phyloP scores from a whole-genome alignment of 768 basidiomycete genomes.

The Tephrocybe sp. region DNA sequence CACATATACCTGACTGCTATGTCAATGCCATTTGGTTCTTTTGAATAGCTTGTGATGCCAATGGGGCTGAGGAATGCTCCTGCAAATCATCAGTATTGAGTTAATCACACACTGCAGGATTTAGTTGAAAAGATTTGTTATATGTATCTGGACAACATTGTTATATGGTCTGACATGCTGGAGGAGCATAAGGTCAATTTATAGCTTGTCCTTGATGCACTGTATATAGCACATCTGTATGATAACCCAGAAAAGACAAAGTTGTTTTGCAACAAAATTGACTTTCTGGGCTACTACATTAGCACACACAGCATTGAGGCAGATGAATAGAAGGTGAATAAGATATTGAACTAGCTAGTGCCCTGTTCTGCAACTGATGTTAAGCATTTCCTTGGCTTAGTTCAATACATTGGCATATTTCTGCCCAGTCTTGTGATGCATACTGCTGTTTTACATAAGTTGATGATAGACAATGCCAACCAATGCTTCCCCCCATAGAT shows the following conservation, averaged over 20 bases:
- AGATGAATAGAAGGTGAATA: background rate
- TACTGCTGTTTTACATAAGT: background rate
- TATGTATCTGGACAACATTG: conserved; percentile 44
- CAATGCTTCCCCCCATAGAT: too few relatives aligned
- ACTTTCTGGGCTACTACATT: conserved; percentile 1
- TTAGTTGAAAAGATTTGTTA: conserved; percentile 40
- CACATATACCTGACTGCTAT: conserved; percentile 32
- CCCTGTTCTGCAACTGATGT: background rate
- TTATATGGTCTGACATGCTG: conserved; percentile 38
- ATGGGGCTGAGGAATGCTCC: conserved; percentile 34
- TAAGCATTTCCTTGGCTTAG: background rate
- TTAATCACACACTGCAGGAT: conserved; percentile 28
- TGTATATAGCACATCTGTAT: background rate
- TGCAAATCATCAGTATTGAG: conserved; percentile 29
- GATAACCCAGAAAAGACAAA: background rate
- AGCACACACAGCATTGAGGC: background rate
- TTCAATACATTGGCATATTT: background rate
- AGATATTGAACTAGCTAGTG: background rate
- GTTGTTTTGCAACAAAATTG: background rate
- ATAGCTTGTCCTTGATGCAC: conserved; percentile 19
- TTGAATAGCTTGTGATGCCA: conserved; percentile 42
- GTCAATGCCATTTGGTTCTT: conserved; percentile 34
- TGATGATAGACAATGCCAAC: background rate
- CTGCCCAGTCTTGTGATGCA: background rate
- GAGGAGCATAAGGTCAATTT: conserved; percentile 32